Evolutionary conservation across 106 monocot genomes (phyloP), one percentile per base, ranked within the genome.

Genomic region (Triglochin maritima): DNA sequence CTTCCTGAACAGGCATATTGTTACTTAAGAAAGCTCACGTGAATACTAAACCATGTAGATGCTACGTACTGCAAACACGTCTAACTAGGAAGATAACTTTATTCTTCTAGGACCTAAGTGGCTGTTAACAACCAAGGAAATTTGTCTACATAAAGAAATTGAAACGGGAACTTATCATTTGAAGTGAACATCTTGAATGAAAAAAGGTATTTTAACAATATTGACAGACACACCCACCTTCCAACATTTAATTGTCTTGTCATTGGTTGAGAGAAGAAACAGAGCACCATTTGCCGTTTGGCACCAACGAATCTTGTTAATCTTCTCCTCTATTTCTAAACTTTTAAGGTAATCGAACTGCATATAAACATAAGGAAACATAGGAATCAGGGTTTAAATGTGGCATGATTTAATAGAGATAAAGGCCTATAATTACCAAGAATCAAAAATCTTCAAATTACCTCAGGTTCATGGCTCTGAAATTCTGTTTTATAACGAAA

Each of bases 381-480:
- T 4, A 45, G 9, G 3, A 50, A 51, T 64, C 13, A 48, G 64
- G 7, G 13, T 9, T 64, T 49, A 64, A n/a, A 64, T n/a, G 13
- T 44, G 14, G 4, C 49, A 6, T 11, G 8, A 12, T 4, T 14
- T n/a, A 14, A 49, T n/a, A n/a, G 49, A 47, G 47, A 16, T 2
- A 7, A 56, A 29, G 46, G 46, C 14, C 17, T 29, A 49, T 46
- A 48, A 64, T 46, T 46, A 6, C 44, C 44, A 5, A 14, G 7
- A 64, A 46, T 63, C 49, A 64, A 15, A 48, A 64, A 64, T 48
- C 8, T 64, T 70, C 15, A 59, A 49, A n/a, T 7, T 11, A 77
- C 77, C 77, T 77, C 77, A 49, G 77, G 77, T 59, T 77, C 77
- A 53, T 77, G 77, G 57, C 77, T 77, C 47, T 77, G 77, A 57